phyloP scores from a whole-genome alignment of 2,329 filamentous ascomycete species.

The Diaporthe australafricana region DNA sequence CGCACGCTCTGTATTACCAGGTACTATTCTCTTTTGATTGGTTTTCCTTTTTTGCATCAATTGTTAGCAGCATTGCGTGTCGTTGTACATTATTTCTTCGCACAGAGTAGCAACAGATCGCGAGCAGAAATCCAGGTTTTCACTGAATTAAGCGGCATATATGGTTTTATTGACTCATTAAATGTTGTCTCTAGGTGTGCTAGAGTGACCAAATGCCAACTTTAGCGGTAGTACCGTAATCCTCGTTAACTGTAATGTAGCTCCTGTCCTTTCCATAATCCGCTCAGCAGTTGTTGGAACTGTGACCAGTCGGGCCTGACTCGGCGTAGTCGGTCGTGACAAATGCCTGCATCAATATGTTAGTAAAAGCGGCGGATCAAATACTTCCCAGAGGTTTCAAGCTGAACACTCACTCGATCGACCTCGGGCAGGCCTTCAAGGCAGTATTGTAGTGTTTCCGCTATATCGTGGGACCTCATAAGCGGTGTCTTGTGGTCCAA shows the following conservation, averaged over 20 bases:
- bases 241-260: background rate
- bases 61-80: background rate
- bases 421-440: constrained; percentile 59
- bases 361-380: background rate
- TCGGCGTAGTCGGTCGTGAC: constrained; percentile 66
- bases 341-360: constrained; percentile 45
- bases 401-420: constrained; percentile 42
- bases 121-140: background rate
- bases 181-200: background rate
- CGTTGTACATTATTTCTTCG: background rate
- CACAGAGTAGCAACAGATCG: background rate
- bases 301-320: constrained; percentile 61
- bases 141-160: background rate
- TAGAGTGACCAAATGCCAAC: background rate
- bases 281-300: constrained; percentile 19
- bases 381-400: background rate
- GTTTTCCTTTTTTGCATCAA: background rate
- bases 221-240: background rate
- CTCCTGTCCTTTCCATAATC: background rate
- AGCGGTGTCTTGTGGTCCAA: constrained; percentile 65
- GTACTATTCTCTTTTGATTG: background rate
- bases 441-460: constrained; percentile 74
- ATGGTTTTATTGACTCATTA: background rate
- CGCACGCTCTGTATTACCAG: background rate
- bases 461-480: constrained; percentile 67